Percentiles rank a stretch among this genome's conserved stretches.
phyloP scores from a whole-genome alignment of 345 rosid genomes.

The Passiflora organensis region DNA sequence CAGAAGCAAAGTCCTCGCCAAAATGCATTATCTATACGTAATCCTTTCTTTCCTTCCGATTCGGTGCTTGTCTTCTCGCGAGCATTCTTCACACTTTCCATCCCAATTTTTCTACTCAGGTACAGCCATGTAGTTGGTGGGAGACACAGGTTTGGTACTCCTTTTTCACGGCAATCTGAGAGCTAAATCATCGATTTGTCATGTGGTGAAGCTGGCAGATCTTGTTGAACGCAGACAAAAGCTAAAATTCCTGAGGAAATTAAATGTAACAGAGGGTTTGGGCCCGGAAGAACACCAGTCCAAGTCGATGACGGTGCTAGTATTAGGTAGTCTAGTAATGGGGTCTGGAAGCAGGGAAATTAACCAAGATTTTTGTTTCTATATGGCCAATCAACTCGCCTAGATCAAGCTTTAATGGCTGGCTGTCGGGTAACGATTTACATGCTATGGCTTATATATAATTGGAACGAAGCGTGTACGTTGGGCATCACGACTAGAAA shows the following conservation, averaged over 20 bases:
- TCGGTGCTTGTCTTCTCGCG: slow-evolving; percentile 1
- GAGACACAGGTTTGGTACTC: background rate
- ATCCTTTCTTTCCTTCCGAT: background rate
- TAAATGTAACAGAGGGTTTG: background rate
- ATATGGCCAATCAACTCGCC: too few species aligned
- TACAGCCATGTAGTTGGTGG: too few species aligned
- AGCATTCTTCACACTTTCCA: background rate
- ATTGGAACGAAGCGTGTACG: too few species aligned
- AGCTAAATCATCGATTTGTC: background rate
- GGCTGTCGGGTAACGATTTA: too few species aligned
- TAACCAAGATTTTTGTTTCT: too few species aligned
- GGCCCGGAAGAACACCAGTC: background rate
- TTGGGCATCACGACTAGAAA: too few species aligned
- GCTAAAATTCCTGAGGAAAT: background rate
- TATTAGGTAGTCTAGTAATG: too few species aligned
- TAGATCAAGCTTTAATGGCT: too few species aligned
- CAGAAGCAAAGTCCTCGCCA: background rate
- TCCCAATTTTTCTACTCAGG: background rate
- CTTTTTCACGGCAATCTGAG: background rate
- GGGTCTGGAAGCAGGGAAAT: too few species aligned
- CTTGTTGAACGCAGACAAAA: background rate
- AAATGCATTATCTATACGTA: background rate
- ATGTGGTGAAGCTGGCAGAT: background rate
- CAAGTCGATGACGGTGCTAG: background rate
- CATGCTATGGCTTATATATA: too few species aligned